Conservation (phyloP, 2,329 filamentous ascomycete genomes). For the Calonectria crousiana region DNA sequence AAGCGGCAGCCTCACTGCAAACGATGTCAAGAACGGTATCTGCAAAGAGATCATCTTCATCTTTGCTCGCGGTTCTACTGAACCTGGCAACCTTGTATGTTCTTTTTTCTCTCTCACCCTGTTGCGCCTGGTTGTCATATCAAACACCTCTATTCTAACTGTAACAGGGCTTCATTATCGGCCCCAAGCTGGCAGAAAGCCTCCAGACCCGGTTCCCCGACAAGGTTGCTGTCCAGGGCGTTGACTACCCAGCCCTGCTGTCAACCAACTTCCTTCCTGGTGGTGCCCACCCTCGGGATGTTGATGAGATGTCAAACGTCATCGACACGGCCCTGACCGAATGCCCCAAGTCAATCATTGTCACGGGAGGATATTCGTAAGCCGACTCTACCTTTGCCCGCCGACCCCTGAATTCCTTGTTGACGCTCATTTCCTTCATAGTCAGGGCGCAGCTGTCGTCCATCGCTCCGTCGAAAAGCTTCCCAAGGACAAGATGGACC, state of each 20-base stretch:
- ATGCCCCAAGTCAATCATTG: slow-evolving; percentile 3
- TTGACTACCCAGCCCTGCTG: slow-evolving; percentile 4
- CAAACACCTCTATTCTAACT: background rate
- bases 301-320: background rate
- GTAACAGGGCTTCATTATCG: background rate
- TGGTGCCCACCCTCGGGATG: background rate
- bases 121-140: background rate
- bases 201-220: background rate
- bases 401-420: background rate
- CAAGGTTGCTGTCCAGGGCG: slow-evolving; percentile 7
- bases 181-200: background rate
- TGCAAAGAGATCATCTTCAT: slow-evolving; percentile 13
- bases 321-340: background rate
- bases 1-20: background rate
- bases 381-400: background rate
- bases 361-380: slow-evolving; percentile 13
- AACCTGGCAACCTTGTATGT: slow-evolving; percentile 1
- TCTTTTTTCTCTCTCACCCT: background rate
- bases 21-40: background rate
- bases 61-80: background rate
- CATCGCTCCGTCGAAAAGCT: background rate
- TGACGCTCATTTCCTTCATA: background rate
- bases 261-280: slow-evolving; percentile 2
- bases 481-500: background rate
- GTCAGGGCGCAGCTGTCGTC: background rate